Conservation (phyloP, 306 rosid species). For the Cyclanthera cordifolia region DNA sequence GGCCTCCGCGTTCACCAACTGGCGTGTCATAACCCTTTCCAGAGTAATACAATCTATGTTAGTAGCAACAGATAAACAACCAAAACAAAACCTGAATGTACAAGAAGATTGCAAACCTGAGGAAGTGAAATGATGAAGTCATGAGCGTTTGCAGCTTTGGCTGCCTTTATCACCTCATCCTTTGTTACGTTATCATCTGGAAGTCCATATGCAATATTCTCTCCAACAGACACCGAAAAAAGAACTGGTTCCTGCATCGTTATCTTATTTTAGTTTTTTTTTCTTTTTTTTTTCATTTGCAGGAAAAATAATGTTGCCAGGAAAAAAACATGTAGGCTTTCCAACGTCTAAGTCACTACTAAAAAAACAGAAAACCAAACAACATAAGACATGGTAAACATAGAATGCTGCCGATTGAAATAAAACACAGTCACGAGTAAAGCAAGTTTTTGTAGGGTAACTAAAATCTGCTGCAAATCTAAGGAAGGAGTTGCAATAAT, state of each 20-base stretch:
- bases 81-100: conserved; percentile 5
- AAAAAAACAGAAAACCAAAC: background rate
- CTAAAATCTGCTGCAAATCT: background rate
- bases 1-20: conserved; percentile 95
- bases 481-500: background rate
- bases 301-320: too few species aligned
- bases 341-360: background rate
- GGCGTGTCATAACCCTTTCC: conserved; percentile 78
- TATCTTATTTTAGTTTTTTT: too few species aligned
- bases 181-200: conserved; percentile 77
- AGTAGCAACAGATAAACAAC: background rate
- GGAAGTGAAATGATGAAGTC: conserved; percentile 91
- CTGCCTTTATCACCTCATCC: conserved; percentile 91
- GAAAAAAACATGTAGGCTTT: too few species aligned
- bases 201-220: conserved; percentile 95
- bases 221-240: conserved; percentile 89
- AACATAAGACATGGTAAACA: background rate
- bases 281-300: too few species aligned
- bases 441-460: background rate
- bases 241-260: conserved; percentile 73
- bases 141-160: conserved; percentile 95
- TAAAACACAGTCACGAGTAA: background rate
- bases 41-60: conserved; percentile 9
- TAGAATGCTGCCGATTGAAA: background rate
- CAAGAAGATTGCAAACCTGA: conserved; percentile 38